Evolutionary conservation across 2,329 filamentous ascomycete genomes (phyloP).

Genomic region (Epichloe hybrida): DNA sequence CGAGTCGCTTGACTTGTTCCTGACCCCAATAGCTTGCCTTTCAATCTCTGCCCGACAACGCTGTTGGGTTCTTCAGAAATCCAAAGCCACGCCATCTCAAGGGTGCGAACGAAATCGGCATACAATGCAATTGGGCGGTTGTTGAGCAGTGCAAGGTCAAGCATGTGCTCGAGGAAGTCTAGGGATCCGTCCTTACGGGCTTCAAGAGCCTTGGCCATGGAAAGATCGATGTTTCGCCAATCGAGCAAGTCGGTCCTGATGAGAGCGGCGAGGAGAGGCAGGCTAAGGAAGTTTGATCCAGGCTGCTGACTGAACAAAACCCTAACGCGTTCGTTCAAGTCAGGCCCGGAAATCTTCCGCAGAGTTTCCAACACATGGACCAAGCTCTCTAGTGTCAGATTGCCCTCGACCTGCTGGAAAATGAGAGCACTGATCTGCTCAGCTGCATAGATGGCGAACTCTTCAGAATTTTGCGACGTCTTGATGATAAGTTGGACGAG

Average conservation of each 20-base stretch:
- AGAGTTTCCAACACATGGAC: slow-evolving; percentile 49
- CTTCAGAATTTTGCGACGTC: slow-evolving; percentile 46
- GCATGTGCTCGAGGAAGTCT: slow-evolving; percentile 64
- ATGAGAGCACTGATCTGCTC: slow-evolving; percentile 45
- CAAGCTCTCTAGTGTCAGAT: slow-evolving; percentile 45
- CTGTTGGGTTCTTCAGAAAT: slow-evolving; percentile 58
- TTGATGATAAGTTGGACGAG: slow-evolving; percentile 50
- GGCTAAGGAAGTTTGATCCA: slow-evolving; percentile 39
- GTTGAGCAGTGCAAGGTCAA: slow-evolving; percentile 66
- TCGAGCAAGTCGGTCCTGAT: slow-evolving; percentile 48
- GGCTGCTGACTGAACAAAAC: slow-evolving; percentile 43
- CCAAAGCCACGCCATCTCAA: slow-evolving; percentile 73
- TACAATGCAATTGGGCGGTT: slow-evolving; percentile 67
- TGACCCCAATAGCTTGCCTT: slow-evolving; percentile 41
- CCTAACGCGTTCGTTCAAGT: slow-evolving; percentile 40
- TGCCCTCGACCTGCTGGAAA: slow-evolving; percentile 41
- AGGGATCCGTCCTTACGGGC: slow-evolving; percentile 59
- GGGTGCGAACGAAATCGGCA: slow-evolving; percentile 72
- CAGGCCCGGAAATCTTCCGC: slow-evolving; percentile 43
- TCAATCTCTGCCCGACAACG: slow-evolving; percentile 53
- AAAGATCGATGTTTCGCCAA: slow-evolving; percentile 52
- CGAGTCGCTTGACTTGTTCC: slow-evolving; percentile 23
- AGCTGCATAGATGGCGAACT: slow-evolving; percentile 44
- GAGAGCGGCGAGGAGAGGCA: slow-evolving; percentile 44
- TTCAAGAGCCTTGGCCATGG: slow-evolving; percentile 59